A percentile compares a stretch with the other conserved stretches of the same genome.
phyloP scores from a whole-genome alignment of 1,284 basidiomycete species.

The Tilletia indica region DNA sequence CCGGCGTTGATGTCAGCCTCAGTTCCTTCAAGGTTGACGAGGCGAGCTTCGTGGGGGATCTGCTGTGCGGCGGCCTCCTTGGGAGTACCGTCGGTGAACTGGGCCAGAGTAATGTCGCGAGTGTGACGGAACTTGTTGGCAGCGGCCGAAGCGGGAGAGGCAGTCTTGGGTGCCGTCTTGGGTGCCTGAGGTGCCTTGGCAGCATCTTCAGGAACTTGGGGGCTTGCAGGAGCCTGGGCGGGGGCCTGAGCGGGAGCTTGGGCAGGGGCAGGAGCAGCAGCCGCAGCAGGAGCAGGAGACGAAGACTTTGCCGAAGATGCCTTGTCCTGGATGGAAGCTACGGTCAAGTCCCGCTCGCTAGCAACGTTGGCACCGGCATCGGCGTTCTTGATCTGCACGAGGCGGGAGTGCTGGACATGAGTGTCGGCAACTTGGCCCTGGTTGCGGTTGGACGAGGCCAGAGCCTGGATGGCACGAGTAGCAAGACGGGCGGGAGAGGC shows the following conservation, averaged over 20 bases:
- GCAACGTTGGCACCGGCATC: neutral
- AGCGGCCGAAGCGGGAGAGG: neutral
- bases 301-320: neutral
- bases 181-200: neutral
- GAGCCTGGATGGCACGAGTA: neutral
- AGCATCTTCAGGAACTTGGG: too few relatives aligned
- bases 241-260: constrained; percentile 8
- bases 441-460: neutral
- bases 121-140: too few relatives aligned
- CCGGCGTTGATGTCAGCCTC: too few relatives aligned
- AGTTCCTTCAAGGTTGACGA: too few relatives aligned
- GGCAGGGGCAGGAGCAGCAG: neutral
- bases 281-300: neutral
- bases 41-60: too few relatives aligned
- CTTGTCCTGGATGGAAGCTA: neutral
- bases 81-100: neutral
- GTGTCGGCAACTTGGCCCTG: neutral
- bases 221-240: neutral
- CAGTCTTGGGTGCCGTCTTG: constrained; percentile 1
- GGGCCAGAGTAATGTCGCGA: neutral
- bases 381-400: neutral
- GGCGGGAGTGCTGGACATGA: neutral
- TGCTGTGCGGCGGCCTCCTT: neutral
- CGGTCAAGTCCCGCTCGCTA: neutral
- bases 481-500: neutral